These are phyloP conservation scores for Monosporozyma aerobia DNA, from an alignment of 805 yeast species.

Conservation along the genomic window DNA sequence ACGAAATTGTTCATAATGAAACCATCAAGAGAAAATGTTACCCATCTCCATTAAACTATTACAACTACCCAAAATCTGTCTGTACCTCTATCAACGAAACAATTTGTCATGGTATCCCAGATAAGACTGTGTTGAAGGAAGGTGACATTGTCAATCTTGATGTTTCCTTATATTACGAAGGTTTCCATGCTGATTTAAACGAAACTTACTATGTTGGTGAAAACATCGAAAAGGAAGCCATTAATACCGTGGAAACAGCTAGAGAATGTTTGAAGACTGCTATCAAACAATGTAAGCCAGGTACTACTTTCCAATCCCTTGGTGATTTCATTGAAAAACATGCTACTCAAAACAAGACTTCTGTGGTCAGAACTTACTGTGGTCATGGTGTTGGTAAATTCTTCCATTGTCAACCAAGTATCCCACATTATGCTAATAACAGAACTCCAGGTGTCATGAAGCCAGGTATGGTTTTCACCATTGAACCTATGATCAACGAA, in stretches of 20 bases:
- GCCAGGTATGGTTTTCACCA: conserved; percentile 94
- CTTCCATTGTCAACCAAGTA: conserved; percentile 87
- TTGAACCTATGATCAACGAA: conserved; percentile 91
- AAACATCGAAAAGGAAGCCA: conserved; percentile 55
- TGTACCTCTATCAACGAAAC: conserved; percentile 94
- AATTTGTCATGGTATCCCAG: conserved; percentile 97
- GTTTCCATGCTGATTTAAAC: conserved; percentile 89
- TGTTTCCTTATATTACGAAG: conserved; percentile 74
- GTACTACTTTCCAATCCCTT: conserved; percentile 72
- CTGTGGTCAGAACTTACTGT: conserved; percentile 82
- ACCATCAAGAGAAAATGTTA: conserved; percentile 82
- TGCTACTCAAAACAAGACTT: conserved; percentile 67
- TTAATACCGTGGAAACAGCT: conserved; percentile 83
- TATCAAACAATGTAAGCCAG: conserved; percentile 82
- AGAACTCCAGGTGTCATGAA: conserved; percentile 90
- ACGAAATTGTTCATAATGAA: conserved; percentile 76
- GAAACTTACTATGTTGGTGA: conserved; percentile 96
- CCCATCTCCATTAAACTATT: conserved; percentile 93
- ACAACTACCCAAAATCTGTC: conserved; percentile 82
- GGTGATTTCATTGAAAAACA: conserved; percentile 85
- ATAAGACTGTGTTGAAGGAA: conserved; percentile 72
- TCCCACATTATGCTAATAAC: conserved; percentile 91
- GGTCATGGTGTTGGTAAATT: conserved; percentile 87
- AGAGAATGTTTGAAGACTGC: conserved; percentile 83
- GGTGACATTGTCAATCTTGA: conserved; percentile 94